These are phyloP conservation scores for Lipomyces lipofer DNA, from an alignment of 805 yeast genomes.

Conservation along the genomic window DNA sequence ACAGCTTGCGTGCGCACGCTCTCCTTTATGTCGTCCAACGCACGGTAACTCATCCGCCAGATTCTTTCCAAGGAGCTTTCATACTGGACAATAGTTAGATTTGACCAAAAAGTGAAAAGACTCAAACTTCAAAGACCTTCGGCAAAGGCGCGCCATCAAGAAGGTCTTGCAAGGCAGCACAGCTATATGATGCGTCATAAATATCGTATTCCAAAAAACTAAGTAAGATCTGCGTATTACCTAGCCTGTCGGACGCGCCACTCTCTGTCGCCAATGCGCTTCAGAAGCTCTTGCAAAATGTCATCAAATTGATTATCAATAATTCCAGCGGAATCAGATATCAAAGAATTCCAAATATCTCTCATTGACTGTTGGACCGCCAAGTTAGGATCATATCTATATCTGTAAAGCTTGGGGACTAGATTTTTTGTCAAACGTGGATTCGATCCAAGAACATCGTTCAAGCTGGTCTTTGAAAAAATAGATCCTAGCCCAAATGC, in stretches of 20 bases:
- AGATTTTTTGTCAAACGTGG: slow-evolving; percentile 56
- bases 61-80: slow-evolving; percentile 59
- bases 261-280: slow-evolving; percentile 74
- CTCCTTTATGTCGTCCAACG: slow-evolving; percentile 91
- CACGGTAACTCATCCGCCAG: slow-evolving; percentile 87
- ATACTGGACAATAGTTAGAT: slow-evolving; percentile 15
- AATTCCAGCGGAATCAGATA: slow-evolving; percentile 55
- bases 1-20: slow-evolving; percentile 83
- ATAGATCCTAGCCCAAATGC: slow-evolving; percentile 91
- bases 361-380: slow-evolving; percentile 80
- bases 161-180: slow-evolving; percentile 47
- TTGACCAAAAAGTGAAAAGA: background rate
- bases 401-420: slow-evolving; percentile 80
- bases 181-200: too few species aligned
- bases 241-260: slow-evolving; percentile 90
- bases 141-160: slow-evolving; percentile 61
- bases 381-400: slow-evolving; percentile 78
- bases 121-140: slow-evolving; percentile 41
- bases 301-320: slow-evolving; percentile 54
- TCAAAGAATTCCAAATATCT: slow-evolving; percentile 79
- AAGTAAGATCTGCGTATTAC: too few species aligned
- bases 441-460: slow-evolving; percentile 58
- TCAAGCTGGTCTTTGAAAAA: slow-evolving; percentile 73
- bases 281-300: slow-evolving; percentile 64
- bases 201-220: background rate